These are phyloP conservation scores for Asterella californica DNA, from an alignment of 225 moss, liverwort and hornwort genomes.

Conservation along the genomic window DNA sequence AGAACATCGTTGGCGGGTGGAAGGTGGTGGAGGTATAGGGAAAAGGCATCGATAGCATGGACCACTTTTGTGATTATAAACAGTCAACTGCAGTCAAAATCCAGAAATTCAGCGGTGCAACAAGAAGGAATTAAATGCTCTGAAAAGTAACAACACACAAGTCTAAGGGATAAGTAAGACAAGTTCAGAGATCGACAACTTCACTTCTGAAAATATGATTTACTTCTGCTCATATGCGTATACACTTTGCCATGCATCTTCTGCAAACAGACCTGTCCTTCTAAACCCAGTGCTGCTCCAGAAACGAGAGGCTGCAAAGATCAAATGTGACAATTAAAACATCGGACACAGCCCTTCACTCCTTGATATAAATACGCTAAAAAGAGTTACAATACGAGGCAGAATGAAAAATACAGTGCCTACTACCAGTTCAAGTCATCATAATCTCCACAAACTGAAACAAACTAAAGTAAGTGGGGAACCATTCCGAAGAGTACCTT, in stretches of 20 bases:
- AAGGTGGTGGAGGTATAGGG: constrained; percentile 70
- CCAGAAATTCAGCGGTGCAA: background rate
- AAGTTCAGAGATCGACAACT: background rate
- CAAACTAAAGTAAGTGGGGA: background rate
- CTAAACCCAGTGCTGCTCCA: constrained; percentile 90
- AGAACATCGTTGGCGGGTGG: constrained; percentile 78
- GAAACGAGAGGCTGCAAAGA: constrained; percentile 76
- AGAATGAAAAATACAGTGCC: background rate
- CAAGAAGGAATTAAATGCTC: background rate
- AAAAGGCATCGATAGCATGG: constrained; percentile 95
- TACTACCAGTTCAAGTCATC: background rate
- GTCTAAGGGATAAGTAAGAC: background rate
- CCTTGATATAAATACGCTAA: background rate
- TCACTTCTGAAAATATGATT: background rate
- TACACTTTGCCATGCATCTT: background rate
- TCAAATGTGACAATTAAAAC: background rate
- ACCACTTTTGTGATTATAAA: constrained; percentile 62
- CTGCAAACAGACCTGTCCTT: constrained; percentile 68
- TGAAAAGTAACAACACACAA: background rate
- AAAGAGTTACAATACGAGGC: background rate
- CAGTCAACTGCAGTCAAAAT: constrained; percentile 31
- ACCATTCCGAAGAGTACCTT: constrained; percentile 28
- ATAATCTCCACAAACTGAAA: background rate
- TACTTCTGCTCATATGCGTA: background rate
- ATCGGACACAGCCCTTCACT: background rate